Conservation (phyloP, 805 yeast species). For the Debaryomyces hansenii region DNA sequence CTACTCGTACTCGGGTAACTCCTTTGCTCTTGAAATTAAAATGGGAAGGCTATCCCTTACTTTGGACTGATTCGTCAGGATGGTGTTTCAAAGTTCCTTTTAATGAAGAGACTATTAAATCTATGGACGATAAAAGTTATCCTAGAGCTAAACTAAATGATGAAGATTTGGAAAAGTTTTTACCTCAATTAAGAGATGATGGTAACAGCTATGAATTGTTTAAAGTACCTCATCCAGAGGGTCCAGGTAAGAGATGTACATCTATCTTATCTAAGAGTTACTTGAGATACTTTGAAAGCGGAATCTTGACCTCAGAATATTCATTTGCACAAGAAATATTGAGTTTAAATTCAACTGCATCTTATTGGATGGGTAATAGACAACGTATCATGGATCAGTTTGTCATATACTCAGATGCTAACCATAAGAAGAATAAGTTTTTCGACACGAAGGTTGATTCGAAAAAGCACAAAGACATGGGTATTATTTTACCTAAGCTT, state of each 20-base stretch:
- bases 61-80: constrained; percentile 78
- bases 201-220: constrained; percentile 44
- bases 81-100: constrained; percentile 80
- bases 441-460: constrained; percentile 23
- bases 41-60: constrained; percentile 83
- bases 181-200: constrained; percentile 22
- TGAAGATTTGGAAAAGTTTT: constrained; percentile 25
- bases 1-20: constrained; percentile 71
- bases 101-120: constrained; percentile 25
- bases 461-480: constrained; percentile 39
- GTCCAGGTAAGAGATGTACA: constrained; percentile 71
- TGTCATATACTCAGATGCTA: constrained; percentile 56
- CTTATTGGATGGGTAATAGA: constrained; percentile 93
- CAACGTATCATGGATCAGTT: constrained; percentile 82
- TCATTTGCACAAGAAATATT: constrained; percentile 76
- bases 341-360: constrained; percentile 71
- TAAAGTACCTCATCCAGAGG: constrained; percentile 87
- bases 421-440: constrained; percentile 18
- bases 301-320: constrained; percentile 67
- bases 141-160: constrained; percentile 25
- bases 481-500: constrained; percentile 80
- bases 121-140: constrained; percentile 41
- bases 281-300: constrained; percentile 68
- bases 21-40: constrained; percentile 73
- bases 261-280: constrained; percentile 77